Evolutionary conservation across 768 basidiomycete species (phyloP), one percentile per base, ranked within the genome.

Genomic region (Amylocystis lapponica): DNA sequence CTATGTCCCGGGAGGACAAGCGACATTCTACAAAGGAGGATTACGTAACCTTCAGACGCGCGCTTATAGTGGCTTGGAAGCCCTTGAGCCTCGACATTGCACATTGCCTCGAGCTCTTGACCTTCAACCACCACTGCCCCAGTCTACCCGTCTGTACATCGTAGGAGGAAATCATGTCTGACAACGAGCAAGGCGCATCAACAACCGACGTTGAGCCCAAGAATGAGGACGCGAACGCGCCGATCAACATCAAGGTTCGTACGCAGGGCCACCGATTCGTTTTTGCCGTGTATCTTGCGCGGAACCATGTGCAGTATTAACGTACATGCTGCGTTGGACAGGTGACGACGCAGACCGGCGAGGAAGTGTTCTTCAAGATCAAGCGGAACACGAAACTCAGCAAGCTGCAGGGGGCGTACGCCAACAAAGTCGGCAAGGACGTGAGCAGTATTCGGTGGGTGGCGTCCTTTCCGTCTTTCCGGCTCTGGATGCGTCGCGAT

Each of bases 351-450:
- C 74, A 84, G 27, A 62, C 68, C 11, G 89, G 88, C 45, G 88
- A 93, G 26, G 91, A 94, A 62, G 88, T 95, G 21, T 95, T 86
- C 67, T 96, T 96, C 77, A 95, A 96, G 76, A 94, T 96, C 69
- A 96, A 94, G 69, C 79, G 85, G 58, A 86, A 76, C 65, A 94
- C 92, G 33, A 92, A 86, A 70, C 67, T 96, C 54, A 86, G 81
- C 73, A 96, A 95, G 70, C 77, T 95, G 20, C 88, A 92, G 61
- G 86, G 80, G 48, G 92, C 92, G 33, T 96, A 96, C 65, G 92
- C 92, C 43, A 79, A 72, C 61, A 92, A 93, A 59, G 90, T 95
- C 13, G 92, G 92, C 45, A 92, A 92, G 64, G 90, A 94, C 51
- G 84, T 91, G 16, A 53, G 59, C 51, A 86, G 82, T 57, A 93